phyloP scores from a whole-genome alignment of 169 alveolate genomes.

The Plasmodium vinckei region DNA sequence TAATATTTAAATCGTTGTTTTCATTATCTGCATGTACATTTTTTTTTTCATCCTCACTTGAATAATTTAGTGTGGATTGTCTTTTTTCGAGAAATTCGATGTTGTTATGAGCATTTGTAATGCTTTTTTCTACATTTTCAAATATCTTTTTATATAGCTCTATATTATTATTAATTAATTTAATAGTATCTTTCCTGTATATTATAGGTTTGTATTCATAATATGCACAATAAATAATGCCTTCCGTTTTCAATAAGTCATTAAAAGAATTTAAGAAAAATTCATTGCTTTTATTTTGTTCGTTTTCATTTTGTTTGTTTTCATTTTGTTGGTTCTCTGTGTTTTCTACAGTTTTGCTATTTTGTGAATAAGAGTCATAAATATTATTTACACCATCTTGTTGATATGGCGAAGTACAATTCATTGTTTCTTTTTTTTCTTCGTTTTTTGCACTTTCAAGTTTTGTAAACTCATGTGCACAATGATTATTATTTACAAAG shows the following conservation, averaged over 20 bases:
- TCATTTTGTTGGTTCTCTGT: neutral
- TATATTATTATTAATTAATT: constrained; percentile 42
- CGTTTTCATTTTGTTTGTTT: too few relatives aligned
- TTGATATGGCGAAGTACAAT: constrained; percentile 1
- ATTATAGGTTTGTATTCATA: constrained; percentile 64
- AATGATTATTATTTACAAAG: neutral
- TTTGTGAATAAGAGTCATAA: neutral
- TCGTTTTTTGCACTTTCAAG: constrained; percentile 2
- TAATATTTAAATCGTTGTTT: neutral
- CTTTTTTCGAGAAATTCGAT: neutral
- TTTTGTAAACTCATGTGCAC: neutral
- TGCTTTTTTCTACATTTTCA: constrained; percentile 26
- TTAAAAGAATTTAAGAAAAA: constrained; percentile 20
- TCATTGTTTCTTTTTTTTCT: neutral
- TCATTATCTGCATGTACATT: neutral
- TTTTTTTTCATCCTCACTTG: neutral
- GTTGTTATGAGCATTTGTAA: neutral
- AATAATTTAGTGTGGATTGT: neutral
- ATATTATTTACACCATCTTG: neutral
- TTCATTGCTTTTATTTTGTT: neutral
- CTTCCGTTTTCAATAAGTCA: constrained; percentile 50
- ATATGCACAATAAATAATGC: constrained; percentile 63
- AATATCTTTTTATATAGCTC: constrained; percentile 43
- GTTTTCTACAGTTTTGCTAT: neutral
- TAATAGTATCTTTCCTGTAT: constrained; percentile 64